Percentiles rank a stretch among this genome's conserved stretches.
These are phyloP conservation scores for Santalum album DNA, from an alignment of 164 flowering plant species.

Conservation along the genomic window DNA sequence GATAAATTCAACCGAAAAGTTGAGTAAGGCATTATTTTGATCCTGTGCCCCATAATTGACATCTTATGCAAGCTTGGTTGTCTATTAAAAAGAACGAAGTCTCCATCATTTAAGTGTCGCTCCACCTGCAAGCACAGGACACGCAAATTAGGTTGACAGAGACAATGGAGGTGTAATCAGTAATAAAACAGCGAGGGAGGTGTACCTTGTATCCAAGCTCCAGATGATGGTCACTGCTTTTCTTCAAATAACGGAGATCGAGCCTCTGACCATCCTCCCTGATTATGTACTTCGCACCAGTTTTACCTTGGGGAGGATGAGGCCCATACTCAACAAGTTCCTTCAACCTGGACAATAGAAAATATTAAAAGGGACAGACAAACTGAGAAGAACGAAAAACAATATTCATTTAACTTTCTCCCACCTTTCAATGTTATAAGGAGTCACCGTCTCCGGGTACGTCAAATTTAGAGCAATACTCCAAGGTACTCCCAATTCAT, in stretches of 20 bases:
- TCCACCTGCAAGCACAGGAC: slow-evolving; percentile 61
- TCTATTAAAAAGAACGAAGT: slow-evolving; percentile 88
- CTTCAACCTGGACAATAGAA: slow-evolving; percentile 52
- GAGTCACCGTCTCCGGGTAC: slow-evolving; percentile 98
- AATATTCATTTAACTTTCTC: neutral
- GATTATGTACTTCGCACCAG: slow-evolving; percentile 97
- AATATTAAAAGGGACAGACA: neutral
- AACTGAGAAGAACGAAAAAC: neutral
- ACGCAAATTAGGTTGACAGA: neutral
- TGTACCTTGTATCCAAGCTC: slow-evolving; percentile 93
- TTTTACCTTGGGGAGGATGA: slow-evolving; percentile 99
- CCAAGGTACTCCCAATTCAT: slow-evolving; percentile 97
- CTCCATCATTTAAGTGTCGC: slow-evolving; percentile 93
- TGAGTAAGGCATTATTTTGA: slow-evolving; percentile 98
- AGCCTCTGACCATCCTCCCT: slow-evolving; percentile 98
- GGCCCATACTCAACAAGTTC: slow-evolving; percentile 99
- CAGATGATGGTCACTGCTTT: slow-evolving; percentile 95
- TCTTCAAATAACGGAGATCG: slow-evolving; percentile 94
- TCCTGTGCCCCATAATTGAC: slow-evolving; percentile 98
- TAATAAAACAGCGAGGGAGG: neutral
- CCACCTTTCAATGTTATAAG: slow-evolving; percentile 95
- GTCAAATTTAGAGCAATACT: slow-evolving; percentile 96
- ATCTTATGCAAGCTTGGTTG: slow-evolving; percentile 99
- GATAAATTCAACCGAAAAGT: slow-evolving; percentile 92
- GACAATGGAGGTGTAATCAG: neutral